A percentile compares a stretch with the other conserved stretches of the same genome.
phyloP scores from a whole-genome alignment of 179 eudicot genomes.

The Heliamphora pulchella region DNA sequence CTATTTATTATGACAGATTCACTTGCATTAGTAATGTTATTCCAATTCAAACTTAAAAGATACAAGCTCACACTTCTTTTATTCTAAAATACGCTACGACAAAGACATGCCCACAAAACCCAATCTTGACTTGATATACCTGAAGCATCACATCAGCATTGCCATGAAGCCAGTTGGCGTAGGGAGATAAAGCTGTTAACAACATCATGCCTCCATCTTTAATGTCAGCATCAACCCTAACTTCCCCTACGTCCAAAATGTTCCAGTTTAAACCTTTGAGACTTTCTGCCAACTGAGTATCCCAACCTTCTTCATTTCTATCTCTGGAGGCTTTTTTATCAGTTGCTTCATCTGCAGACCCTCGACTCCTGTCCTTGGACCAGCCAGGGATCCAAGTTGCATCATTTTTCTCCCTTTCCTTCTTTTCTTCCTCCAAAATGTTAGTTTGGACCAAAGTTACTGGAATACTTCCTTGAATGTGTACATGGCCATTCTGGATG shows the following conservation, averaged over 20 bases:
- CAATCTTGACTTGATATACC: constrained; percentile 36
- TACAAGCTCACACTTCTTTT: not conserved
- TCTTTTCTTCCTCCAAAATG: constrained; percentile 54
- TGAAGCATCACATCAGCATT: constrained; percentile 95
- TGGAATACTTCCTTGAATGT: constrained; percentile 96
- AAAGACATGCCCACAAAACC: not conserved
- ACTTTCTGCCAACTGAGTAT: constrained; percentile 84
- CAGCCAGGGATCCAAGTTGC: constrained; percentile 71
- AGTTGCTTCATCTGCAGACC: constrained; percentile 43
- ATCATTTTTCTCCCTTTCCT: constrained; percentile 50
- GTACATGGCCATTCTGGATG: constrained; percentile 96
- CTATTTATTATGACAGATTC: constrained; percentile 35
- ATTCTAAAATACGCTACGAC: not conserved
- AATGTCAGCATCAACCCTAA: constrained; percentile 98
- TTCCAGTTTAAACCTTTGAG: constrained; percentile 94
- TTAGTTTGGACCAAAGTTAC: constrained; percentile 56
- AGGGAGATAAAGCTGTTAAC: constrained; percentile 88
- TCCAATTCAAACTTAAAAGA: not conserved
- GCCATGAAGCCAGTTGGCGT: constrained; percentile 95
- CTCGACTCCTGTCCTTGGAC: constrained; percentile 59
- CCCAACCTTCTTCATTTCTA: constrained; percentile 90
- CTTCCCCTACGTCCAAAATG: constrained; percentile 88
- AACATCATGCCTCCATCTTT: constrained; percentile 99
- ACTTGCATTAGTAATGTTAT: constrained; percentile 19
- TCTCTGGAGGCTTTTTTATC: constrained; percentile 67